A percentile compares a stretch with the other conserved stretches of the same genome.
phyloP scores from a whole-genome alignment of 306 rosid genomes.

The Rubus parviflorus region DNA sequence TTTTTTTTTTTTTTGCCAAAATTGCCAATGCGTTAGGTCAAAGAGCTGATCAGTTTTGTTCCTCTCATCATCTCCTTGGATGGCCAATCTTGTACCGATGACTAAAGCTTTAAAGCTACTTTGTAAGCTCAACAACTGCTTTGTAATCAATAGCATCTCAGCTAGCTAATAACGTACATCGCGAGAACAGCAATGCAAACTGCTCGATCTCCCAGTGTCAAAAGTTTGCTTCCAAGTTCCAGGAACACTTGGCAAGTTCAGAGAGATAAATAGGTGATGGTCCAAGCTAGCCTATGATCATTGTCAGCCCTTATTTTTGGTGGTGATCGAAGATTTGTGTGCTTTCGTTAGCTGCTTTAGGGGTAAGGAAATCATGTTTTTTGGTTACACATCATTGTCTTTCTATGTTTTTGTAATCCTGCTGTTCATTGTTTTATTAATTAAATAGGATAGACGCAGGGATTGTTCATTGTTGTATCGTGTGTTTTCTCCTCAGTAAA shows the following conservation, averaged over 20 bases:
- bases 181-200: constrained; percentile 35
- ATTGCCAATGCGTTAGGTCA: too few relatives aligned
- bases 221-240: constrained; percentile 50
- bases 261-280: constrained; percentile 31
- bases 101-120: constrained; percentile 58
- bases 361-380: neutral
- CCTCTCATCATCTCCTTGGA: too few relatives aligned
- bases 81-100: constrained; percentile 45
- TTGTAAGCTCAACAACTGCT: constrained; percentile 56
- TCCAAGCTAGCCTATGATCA: constrained; percentile 14
- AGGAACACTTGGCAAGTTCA: constrained; percentile 35
- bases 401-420: constrained; percentile 14
- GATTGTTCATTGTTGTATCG: neutral
- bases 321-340: neutral
- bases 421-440: constrained; percentile 5
- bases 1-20: too few relatives aligned
- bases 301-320: neutral
- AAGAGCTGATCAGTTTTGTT: too few relatives aligned
- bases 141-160: constrained; percentile 32
- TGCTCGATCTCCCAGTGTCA: constrained; percentile 51
- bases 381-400: neutral
- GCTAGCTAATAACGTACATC: constrained; percentile 29
- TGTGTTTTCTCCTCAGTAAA: neutral
- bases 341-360: constrained; percentile 15
- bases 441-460: neutral